Conservation (phyloP, 768 basidiomycete species). For the Lactarius pseudohatsudake region DNA sequence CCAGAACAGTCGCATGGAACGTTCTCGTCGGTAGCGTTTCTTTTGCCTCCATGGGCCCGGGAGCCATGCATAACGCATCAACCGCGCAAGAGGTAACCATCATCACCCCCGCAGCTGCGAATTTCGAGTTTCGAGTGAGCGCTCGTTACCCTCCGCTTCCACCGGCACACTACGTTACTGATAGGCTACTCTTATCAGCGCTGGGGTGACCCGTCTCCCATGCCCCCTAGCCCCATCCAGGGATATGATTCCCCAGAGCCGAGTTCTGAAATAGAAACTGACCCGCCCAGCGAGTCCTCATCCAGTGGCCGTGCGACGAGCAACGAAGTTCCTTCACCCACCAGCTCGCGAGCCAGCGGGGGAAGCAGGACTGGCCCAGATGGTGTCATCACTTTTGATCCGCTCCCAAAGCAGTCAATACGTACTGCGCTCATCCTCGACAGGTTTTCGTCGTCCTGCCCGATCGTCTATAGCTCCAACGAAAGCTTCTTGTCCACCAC, state of each 20-base stretch:
- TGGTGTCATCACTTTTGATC: constrained; percentile 51
- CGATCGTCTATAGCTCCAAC: constrained; percentile 72
- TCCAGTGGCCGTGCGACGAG: background rate
- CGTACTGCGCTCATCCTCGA: constrained; percentile 82
- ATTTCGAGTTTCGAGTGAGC: constrained; percentile 41
- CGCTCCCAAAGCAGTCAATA: constrained; percentile 66
- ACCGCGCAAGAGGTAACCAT: constrained; percentile 82
- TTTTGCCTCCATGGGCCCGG: constrained; percentile 70
- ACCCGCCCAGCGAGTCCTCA: constrained; percentile 13
- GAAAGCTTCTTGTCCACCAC: constrained; percentile 61
- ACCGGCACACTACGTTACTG: constrained; percentile 42
- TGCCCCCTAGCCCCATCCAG: constrained; percentile 45
- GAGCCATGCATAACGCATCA: constrained; percentile 76
- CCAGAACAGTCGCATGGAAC: constrained; percentile 69
- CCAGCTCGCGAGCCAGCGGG: constrained; percentile 8
- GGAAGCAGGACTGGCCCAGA: constrained; percentile 23
- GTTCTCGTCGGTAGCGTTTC: constrained; percentile 77
- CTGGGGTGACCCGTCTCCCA: constrained; percentile 68
- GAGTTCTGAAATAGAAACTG: constrained; percentile 13
- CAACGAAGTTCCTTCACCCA: constrained; percentile 6
- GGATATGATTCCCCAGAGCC: constrained; percentile 15
- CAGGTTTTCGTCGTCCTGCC: constrained; percentile 66
- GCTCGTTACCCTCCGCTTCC: constrained; percentile 48
- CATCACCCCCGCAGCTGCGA: constrained; percentile 52
- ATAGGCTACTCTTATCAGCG: constrained; percentile 42